Base-by-base conservation (phyloP, 2,329 filamentous ascomycete genomes). In the Eutypa lata region DNA sequence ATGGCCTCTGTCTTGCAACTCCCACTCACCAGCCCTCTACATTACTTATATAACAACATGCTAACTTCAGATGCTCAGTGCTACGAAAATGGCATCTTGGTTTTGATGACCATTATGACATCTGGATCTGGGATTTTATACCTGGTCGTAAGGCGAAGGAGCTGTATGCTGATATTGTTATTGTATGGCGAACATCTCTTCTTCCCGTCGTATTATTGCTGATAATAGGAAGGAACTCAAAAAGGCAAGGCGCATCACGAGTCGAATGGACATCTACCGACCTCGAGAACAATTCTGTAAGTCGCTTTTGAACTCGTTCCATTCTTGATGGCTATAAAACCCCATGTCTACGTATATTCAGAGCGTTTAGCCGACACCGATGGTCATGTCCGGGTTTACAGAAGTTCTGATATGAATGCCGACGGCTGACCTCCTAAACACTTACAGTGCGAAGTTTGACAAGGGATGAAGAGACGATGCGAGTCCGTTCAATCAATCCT, bases 91-190 rank as follows among this genome's bases (percentile, higher is more conserved):
- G 61, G 59, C 54, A 56, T 31, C 54, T 68, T 8, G 57, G 57
- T 11, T 67, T 67, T 37, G 63, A 66, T n/a, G 58, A 61, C 18
- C 64, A 60, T 48, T 67, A 67, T 28, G 65, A 68, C 18, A 55
- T 68, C 33, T 68, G 65, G 60, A 53, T 68, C 28, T 68, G 65
- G 65, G 60, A 67, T 42, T 65, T 67, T 37, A 58, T 53, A 14
- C 63, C 64, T 18, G 63, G 58, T 8, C 33, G 54, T 21, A 47
- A 52, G 7, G 33, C 58, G 7, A 45, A 44, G 22, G 28, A 50
- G 7, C 54, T 67, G 6, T 66, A 63, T 35, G 58, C 63, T 13
- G 40, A 48, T 21, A 58, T 61, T 22, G 54, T 50, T 14, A 45
- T 54, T 53, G 61, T 61, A 61, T 28, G 53, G 28, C 14, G 22